Base-by-base conservation (phyloP, 345 rosid species). In the Lepidium africanum region DNA sequence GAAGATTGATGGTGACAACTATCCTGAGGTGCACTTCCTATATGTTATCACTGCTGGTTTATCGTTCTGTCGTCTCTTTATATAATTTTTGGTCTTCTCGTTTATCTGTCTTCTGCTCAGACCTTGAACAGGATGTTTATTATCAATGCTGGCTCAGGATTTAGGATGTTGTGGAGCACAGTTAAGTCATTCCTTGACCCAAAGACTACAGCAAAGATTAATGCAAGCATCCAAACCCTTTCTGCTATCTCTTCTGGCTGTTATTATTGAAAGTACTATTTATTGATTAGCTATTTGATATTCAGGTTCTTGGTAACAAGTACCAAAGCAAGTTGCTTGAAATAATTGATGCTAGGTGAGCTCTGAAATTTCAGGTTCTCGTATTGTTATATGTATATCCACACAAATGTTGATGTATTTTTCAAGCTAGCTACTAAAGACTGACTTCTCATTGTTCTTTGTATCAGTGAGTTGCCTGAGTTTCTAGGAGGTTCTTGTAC, bases 141-240 rank as follows among this genome's bases (percentile, higher is more conserved):
- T 77, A 86, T 92, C 82, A 89, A 92, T 78, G 98, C 96, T 30
- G 95, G 98, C 56, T 86, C 92, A 35, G 98, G 96, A 80, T 92
- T 92, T 69, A 87, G 98, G 67, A 86, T 92, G 91, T 63, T 92
- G 87, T 89, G 98, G 95, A 92, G 69, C 79, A 82, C 92, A 15
- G 76, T 89, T 16, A 91, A 89, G 76, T 87, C 92, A 56, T 89
- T 92, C 80, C 95, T 92, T 65, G 98, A 92, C 63, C 92, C 96
- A 9, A 92, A 87, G 83, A 92, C 95, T 59, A 86, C 96, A 5
- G 86, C 92, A 64, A 92, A 92, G 78, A 92, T 89, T 76, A 73
- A 89, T 82, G 98, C 85, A 78, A 81, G 87, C 12, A n/a, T 51
- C 11, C 53, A 10, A 67, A 48, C 55, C 39, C 39, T 15, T 19